phyloP scores from a whole-genome alignment of 2,329 filamentous ascomycete genomes.

The Tolypocladium inflatum region DNA sequence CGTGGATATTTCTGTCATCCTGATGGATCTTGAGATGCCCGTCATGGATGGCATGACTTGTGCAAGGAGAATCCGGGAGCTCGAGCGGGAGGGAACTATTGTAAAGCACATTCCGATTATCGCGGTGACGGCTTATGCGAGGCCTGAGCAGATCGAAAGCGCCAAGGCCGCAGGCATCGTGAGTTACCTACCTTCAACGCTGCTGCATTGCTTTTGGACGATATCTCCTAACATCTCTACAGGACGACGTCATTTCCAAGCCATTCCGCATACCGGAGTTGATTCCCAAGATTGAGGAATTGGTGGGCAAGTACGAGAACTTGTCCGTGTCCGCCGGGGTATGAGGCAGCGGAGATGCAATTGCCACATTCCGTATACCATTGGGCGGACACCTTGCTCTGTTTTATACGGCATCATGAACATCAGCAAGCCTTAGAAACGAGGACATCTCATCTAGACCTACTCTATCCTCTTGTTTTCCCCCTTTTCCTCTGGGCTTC shows the following conservation, averaged over 20 bases:
- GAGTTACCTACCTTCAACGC: conserved; percentile 20
- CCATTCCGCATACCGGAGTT: conserved; percentile 69
- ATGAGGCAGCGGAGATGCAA: not conserved
- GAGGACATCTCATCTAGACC: not conserved
- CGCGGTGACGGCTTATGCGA: conserved; percentile 74
- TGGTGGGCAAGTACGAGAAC: conserved; percentile 32
- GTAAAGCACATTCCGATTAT: conserved; percentile 64
- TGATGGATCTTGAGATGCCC: conserved; percentile 81
- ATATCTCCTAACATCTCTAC: not conserved
- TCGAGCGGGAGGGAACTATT: conserved; percentile 54
- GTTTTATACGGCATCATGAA: not conserved
- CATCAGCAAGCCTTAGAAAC: not conserved
- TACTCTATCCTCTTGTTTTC: too few species aligned
- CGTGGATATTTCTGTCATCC: conserved; percentile 53
- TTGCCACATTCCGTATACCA: not conserved
- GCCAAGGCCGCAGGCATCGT: conserved; percentile 67
- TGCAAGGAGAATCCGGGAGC: conserved; percentile 56
- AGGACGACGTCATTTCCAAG: conserved; percentile 71
- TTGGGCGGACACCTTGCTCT: not conserved
- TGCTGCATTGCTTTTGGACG: not conserved
- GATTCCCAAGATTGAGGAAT: conserved; percentile 55
- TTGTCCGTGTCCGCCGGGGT: conserved; percentile 14
- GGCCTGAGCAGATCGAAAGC: conserved; percentile 62
- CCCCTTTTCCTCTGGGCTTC: not conserved
- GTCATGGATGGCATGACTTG: conserved; percentile 75